Evolutionary conservation across 2,329 filamentous ascomycete genomes (phyloP).

Genomic region (Botryotinia globosa): DNA sequence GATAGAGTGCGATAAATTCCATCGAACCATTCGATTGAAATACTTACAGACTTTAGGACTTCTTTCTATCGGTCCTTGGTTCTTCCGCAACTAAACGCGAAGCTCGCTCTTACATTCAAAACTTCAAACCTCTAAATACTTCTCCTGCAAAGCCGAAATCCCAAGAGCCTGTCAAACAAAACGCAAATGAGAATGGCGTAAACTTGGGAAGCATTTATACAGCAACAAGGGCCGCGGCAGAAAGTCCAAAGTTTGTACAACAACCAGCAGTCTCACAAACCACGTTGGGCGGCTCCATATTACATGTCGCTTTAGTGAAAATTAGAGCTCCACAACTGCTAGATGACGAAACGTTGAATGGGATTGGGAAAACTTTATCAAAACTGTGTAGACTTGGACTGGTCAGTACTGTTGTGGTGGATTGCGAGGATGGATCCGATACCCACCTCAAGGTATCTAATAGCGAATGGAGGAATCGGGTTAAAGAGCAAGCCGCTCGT

Average conservation of each 20-base stretch:
- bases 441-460: conserved; percentile 26
- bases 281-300: conserved; percentile 35
- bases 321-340: conserved; percentile 71
- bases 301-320: conserved; percentile 84
- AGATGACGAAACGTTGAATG: conserved; percentile 64
- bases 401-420: conserved; percentile 77
- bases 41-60: conserved; percentile 57
- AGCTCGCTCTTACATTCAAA: conserved; percentile 85
- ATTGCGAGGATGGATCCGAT: conserved; percentile 52
- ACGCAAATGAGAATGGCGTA: conserved; percentile 46
- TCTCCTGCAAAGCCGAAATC: conserved; percentile 25
- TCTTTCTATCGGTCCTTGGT: conserved; percentile 81
- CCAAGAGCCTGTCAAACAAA: conserved; percentile 17
- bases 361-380: conserved; percentile 77
- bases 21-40: background rate
- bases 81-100: conserved; percentile 91
- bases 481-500: conserved; percentile 65
- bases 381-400: conserved; percentile 83
- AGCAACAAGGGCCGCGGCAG: conserved; percentile 52
- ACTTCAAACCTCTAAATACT: conserved; percentile 58
- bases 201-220: conserved; percentile 61
- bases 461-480: conserved; percentile 43
- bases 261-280: conserved; percentile 40
- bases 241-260: conserved; percentile 59
- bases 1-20: conserved; percentile 45